These are phyloP conservation scores for Irpex lacteus DNA, from an alignment of 1,284 basidiomycete species.

Conservation along the genomic window DNA sequence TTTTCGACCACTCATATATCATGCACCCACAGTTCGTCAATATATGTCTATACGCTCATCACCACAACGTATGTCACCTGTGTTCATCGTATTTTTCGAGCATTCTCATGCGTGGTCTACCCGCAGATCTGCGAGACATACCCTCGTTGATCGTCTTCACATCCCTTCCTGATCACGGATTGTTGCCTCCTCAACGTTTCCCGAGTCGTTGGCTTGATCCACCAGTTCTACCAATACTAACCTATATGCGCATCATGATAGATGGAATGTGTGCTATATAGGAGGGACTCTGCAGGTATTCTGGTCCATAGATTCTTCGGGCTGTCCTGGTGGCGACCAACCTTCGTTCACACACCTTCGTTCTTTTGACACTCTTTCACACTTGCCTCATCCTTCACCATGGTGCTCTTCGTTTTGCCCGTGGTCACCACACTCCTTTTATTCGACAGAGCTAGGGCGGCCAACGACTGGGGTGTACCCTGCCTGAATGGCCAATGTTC, in stretches of 20 bases:
- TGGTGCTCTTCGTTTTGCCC: background rate
- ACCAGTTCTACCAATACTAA: background rate
- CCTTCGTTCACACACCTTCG: background rate
- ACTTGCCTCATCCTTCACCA: background rate
- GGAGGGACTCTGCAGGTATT: background rate
- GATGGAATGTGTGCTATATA: background rate
- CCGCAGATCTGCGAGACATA: too few species aligned
- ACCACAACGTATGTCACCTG: background rate
- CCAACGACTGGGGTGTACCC: background rate
- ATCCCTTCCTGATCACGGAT: too few species aligned
- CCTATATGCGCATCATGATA: background rate
- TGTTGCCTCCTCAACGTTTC: too few species aligned
- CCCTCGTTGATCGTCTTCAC: too few species aligned
- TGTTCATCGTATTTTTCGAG: too few species aligned
- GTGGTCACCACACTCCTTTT: background rate
- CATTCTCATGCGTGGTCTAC: background rate
- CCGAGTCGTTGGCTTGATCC: background rate
- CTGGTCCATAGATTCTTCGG: background rate
- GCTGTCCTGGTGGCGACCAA: background rate
- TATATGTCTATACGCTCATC: background rate
- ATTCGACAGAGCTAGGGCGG: background rate
- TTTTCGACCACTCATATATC: background rate
- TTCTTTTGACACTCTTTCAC: background rate
- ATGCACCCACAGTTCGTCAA: too few species aligned
- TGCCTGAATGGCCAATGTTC: constrained; percentile 1